Evolutionary conservation across 176 grass and related monocot genomes (phyloP).

Genomic region (Hordeum marinum): DNA sequence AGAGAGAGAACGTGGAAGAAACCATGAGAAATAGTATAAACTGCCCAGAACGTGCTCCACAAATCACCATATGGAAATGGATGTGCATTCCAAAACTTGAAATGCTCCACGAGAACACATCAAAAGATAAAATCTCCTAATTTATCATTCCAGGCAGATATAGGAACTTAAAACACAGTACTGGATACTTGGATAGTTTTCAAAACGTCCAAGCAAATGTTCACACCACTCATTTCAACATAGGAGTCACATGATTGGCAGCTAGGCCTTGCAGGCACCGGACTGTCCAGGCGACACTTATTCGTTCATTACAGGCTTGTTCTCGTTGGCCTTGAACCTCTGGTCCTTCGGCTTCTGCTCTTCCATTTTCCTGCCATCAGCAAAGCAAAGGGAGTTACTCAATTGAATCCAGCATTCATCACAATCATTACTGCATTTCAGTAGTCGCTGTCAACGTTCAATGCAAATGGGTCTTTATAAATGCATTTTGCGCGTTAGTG

Average conservation of each 20-base stretch:
- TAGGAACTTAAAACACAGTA: neutral
- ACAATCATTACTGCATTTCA: neutral
- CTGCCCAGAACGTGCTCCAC: neutral
- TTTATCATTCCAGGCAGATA: neutral
- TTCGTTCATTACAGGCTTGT: conserved; percentile 86
- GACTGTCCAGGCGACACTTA: conserved; percentile 3
- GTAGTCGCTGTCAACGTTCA: neutral
- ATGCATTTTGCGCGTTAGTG: neutral
- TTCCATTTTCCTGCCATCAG: conserved; percentile 55
- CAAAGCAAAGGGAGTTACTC: neutral
- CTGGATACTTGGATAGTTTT: neutral
- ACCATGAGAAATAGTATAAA: no score
- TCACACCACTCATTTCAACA: neutral
- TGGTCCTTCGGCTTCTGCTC: conserved; percentile 85
- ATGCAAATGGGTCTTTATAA: neutral
- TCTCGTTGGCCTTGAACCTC: conserved; percentile 74
- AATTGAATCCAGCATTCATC: neutral
- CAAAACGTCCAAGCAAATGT: neutral
- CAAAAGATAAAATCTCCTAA: neutral
- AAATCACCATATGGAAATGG: neutral
- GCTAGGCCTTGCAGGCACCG: neutral
- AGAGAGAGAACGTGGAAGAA: no score
- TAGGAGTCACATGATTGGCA: neutral
- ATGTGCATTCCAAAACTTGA: neutral
- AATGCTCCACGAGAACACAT: neutral